These are phyloP conservation scores for Tolypocladium guangdongense DNA, from an alignment of 2,329 filamentous ascomycete species.

Conservation along the genomic window DNA sequence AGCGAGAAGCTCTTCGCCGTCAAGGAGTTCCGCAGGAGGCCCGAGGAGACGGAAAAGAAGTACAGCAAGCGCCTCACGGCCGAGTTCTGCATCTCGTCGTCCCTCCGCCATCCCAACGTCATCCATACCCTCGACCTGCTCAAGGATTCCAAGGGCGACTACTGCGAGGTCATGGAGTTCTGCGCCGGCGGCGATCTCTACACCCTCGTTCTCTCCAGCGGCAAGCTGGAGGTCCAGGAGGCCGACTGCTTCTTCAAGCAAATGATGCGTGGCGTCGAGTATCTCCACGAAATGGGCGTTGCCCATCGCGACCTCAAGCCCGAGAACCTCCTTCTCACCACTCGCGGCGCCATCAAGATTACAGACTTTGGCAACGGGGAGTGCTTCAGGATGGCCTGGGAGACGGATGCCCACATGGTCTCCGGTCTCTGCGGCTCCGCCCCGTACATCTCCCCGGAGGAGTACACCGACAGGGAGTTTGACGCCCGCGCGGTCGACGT, in stretches of 20 bases:
- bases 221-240: slow-evolving; percentile 83
- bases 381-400: slow-evolving; percentile 99
- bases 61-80: slow-evolving; percentile 96
- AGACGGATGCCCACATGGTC: slow-evolving; percentile 96
- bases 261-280: slow-evolving; percentile 97
- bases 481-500: slow-evolving; percentile 96
- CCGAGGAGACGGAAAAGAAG: slow-evolving; percentile 91
- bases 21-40: slow-evolving; percentile 91
- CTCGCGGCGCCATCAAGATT: slow-evolving; percentile 87
- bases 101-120: slow-evolving; percentile 90
- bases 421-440: slow-evolving; percentile 92
- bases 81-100: slow-evolving; percentile 97
- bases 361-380: slow-evolving; percentile 98
- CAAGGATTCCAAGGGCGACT: slow-evolving; percentile 92
- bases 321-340: slow-evolving; percentile 89
- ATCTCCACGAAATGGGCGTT: slow-evolving; percentile 98
- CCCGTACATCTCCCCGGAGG: slow-evolving; percentile 94
- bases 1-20: slow-evolving; percentile 91
- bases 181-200: slow-evolving; percentile 95
- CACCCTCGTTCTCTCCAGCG: slow-evolving; percentile 80
- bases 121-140: slow-evolving; percentile 95
- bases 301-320: slow-evolving; percentile 95
- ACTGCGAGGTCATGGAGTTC: slow-evolving; percentile 99
- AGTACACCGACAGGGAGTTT: slow-evolving; percentile 91
- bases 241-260: slow-evolving; percentile 99